Base-by-base conservation (phyloP, 768 basidiomycete species). In the Candolleomyces eurysporus region DNA sequence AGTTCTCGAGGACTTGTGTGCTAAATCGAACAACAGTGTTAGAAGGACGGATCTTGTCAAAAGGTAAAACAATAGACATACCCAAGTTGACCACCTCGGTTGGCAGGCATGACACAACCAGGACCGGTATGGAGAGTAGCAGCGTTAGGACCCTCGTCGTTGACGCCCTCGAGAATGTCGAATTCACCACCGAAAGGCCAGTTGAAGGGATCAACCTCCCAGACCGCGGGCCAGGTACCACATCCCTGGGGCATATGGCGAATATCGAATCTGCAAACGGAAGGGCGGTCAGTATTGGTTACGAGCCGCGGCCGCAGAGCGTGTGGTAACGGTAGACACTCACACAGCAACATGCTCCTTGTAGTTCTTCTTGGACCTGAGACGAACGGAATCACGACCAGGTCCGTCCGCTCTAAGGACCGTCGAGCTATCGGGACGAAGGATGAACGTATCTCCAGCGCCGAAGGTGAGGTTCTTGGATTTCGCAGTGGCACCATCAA, bases 321-420 rank as follows among this genome's bases (percentile, higher is more conserved):
- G 30, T 21, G 45, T 21, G 45, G 16, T 21, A 17, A 4, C 73
- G 61, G 73, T 75, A 48, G 36, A 36, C 36, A 72, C 81, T 36
- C 67, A 85, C 82, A 86, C 75, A 3, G 80, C 78, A 50, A 83
- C 82, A 63, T 84, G 83, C 14, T 77, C 82, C 4, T 75, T 79
- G 66, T 82, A 88, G 4, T 72, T 71, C 48, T 82, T 81, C 64
- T 80, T 81, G 14, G 80, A 79, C 51, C 75, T 72, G 61, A 88
- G 79, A 48, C 86, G 76, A 39, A 86, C 82, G 14, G 83, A 85
- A 53, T 79, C 74, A 31, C 86, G 73, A n/a, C 87, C 86, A 17
- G 79, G 71, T 2, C 82, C 81, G 40, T 68, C 71, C 0, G 85
- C 74, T 74, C 65, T 77, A 68, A 2, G 76, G 76, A 46, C 45